Evolutionary conservation across 2,329 filamentous ascomycete genomes (phyloP).

Genomic region (Diaporthe citrichinensis): DNA sequence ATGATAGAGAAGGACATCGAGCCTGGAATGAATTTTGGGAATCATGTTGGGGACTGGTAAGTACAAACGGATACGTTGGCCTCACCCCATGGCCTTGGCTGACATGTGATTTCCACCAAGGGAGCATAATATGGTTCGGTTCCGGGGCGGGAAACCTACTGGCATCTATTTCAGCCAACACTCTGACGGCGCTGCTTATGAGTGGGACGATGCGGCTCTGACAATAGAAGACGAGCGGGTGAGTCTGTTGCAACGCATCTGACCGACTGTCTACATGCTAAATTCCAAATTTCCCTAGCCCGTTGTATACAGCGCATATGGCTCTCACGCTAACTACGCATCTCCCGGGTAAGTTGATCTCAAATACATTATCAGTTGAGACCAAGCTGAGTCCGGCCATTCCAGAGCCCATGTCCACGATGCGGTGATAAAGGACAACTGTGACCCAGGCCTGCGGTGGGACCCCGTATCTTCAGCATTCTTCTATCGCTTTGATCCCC

Average conservation of each 20-base stretch:
- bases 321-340: conserved; percentile 54
- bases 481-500: conserved; percentile 52
- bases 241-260: conserved; percentile 25
- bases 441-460: conserved; percentile 52
- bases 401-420: conserved; percentile 52
- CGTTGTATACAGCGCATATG: conserved; percentile 52
- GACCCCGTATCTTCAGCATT: conserved; percentile 54
- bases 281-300: conserved; percentile 46
- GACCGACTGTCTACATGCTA: not conserved
- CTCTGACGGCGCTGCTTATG: conserved; percentile 34
- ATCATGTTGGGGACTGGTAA: conserved; percentile 49
- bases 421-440: conserved; percentile 51
- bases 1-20: conserved; percentile 42
- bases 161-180: conserved; percentile 42
- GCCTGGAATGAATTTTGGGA: conserved; percentile 44
- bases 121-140: conserved; percentile 53
- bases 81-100: not conserved
- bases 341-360: conserved; percentile 46
- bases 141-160: conserved; percentile 41
- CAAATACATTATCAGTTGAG: rapidly evolving
- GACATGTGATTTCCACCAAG: conserved; percentile 35
- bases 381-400: not conserved
- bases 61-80: not conserved
- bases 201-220: conserved; percentile 48
- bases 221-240: conserved; percentile 48